These are phyloP conservation scores for Termitomyces bulborhizus DNA, from an alignment of 768 basidiomycete genomes.

Conservation along the genomic window DNA sequence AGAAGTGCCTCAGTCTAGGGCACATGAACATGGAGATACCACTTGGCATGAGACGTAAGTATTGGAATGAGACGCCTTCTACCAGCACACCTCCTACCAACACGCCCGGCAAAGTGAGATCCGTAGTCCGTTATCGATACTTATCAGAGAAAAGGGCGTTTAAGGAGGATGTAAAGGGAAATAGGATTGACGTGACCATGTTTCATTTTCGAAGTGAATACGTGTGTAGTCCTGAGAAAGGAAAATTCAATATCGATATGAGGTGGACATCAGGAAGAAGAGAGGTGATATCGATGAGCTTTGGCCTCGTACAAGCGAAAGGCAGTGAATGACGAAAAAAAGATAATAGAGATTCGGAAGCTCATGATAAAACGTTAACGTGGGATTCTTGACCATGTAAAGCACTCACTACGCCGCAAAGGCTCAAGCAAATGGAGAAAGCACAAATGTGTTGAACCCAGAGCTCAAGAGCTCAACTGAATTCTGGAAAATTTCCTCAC, in stretches of 20 bases:
- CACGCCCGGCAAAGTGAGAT: not conserved
- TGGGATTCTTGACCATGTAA: not conserved
- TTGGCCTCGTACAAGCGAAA: not conserved
- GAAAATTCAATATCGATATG: not conserved
- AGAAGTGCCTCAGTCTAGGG: not conserved
- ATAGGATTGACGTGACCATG: not conserved
- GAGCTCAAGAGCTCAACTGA: too few species aligned
- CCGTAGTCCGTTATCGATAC: not conserved
- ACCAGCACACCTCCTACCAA: not conserved
- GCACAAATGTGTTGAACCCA: too few species aligned
- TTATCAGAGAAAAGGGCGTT: not conserved
- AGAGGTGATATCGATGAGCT: not conserved
- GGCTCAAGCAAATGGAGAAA: not conserved
- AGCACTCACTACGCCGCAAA: not conserved
- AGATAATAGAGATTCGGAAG: not conserved
- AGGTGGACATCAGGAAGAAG: not conserved
- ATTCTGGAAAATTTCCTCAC: too few species aligned
- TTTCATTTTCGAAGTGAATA: not conserved
- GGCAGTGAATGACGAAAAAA: not conserved
- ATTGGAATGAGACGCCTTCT: not conserved
- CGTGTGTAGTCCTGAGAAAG: not conserved
- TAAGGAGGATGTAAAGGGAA: not conserved
- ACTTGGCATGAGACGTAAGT: not conserved
- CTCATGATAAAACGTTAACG: too few species aligned
- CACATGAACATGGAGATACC: not conserved